Evolutionary conservation across 1,284 basidiomycete species (phyloP).

Genomic region (Cystobasidium sp.): DNA sequence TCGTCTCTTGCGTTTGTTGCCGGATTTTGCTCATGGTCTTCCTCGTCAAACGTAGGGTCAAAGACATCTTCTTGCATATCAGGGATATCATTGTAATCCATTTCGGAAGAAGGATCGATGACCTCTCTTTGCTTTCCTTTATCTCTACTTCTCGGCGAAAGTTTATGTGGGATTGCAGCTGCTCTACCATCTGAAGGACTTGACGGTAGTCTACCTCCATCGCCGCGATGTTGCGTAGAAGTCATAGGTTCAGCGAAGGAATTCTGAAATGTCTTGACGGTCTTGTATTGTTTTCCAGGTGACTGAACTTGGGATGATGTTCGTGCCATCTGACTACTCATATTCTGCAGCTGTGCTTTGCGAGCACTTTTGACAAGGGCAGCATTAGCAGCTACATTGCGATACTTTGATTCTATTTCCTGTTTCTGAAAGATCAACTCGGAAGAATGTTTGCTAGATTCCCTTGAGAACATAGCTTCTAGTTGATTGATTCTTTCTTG

Average conservation of each 20-base stretch:
- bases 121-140: slow-evolving; percentile 33
- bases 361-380: neutral
- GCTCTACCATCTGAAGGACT: slow-evolving; percentile 23
- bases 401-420: slow-evolving; percentile 22
- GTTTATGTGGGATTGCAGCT: neutral
- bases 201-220: slow-evolving; percentile 6
- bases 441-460: slow-evolving; percentile 4
- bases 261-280: slow-evolving; percentile 34
- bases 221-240: slow-evolving; percentile 5
- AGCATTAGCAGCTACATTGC: neutral
- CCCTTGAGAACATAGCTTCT: slow-evolving; percentile 5
- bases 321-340: neutral
- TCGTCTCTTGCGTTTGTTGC: neutral
- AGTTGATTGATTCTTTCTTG: slow-evolving; percentile 7
- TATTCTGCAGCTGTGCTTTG: neutral
- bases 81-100: slow-evolving; percentile 19
- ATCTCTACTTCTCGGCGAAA: slow-evolving; percentile 2
- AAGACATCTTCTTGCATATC: slow-evolving; percentile 1
- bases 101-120: slow-evolving; percentile 6
- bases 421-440: slow-evolving; percentile 34
- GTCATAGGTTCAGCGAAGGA: slow-evolving; percentile 33
- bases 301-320: neutral
- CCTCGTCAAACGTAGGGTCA: neutral
- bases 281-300: slow-evolving; percentile 7
- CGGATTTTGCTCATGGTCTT: neutral